Base-by-base conservation (phyloP, 805 yeast genomes). In the Candida glaebosa region DNA sequence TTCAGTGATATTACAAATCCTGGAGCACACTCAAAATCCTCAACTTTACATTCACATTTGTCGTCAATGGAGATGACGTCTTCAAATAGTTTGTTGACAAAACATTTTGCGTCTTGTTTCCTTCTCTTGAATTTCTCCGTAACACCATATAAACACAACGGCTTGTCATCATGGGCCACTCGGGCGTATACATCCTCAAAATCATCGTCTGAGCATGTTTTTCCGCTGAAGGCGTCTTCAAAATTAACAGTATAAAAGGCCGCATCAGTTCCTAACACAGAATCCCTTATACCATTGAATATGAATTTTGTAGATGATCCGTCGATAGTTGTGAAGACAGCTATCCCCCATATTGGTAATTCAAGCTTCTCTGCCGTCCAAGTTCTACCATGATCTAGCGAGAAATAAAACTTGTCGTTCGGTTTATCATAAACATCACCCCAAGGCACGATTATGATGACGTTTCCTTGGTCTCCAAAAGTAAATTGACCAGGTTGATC, bases 391-490 rank as follows among this genome's bases (percentile, higher is more conserved):
- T 84, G 88, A 56, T 87, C 90, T 10, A 81, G 55, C 0, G 95
- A 81, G 52, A 71, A 87, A 28, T 51, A 55, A 28, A 70, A 47
- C n/a, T 59, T 56, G 9, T 63, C 60, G 5, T 60, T 68, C 0
- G 57, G 52, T 3, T 53, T 56, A 3, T 69, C 54, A 14, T 57
- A 52, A 25, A 51, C 61, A 2, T 49, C 47, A 18, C 41, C 33
- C 38, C 48, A 52, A 28, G 84, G 82, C n/a, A 78, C 59, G 2
- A 87, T 84, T 2, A 84, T 58, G 14, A 86, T 73, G 8, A 87
- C 59, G 52, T 87, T 84, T 25, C 96, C 96, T 44, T 76, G 78
- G 59, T 87, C 95, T 36, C 91, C 95, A 63, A 79, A 81, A 1
- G 80, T 71, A 46, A 76, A 78, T 3, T 69, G 45, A 30, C 77